These are phyloP conservation scores for Helianthus annuus DNA, from an alignment of 129 eudicot genomes.

Conservation along the genomic window DNA sequence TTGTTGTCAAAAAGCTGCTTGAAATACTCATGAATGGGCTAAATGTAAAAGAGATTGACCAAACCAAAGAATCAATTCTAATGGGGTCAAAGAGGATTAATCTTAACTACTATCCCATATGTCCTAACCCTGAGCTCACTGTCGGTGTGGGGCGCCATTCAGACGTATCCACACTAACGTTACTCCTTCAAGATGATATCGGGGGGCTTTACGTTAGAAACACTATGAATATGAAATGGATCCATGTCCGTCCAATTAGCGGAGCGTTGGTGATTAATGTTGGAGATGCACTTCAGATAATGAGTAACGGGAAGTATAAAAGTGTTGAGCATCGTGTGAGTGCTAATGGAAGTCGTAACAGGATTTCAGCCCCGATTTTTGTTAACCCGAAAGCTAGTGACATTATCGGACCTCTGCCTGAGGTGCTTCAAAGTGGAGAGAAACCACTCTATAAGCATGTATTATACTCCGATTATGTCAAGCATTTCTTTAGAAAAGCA, in stretches of 20 bases:
- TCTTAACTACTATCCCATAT: slow-evolving; percentile 15
- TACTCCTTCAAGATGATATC: slow-evolving; percentile 12
- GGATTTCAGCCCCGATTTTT: slow-evolving; percentile 17
- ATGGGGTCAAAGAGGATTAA: slow-evolving; percentile 23
- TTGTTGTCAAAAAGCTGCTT: background rate
- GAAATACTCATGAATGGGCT: slow-evolving; percentile 5
- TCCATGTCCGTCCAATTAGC: background rate
- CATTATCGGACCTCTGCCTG: slow-evolving; percentile 8
- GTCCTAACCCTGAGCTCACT: slow-evolving; percentile 18
- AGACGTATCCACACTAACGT: slow-evolving; percentile 16
- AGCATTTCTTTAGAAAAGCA: slow-evolving; percentile 20
- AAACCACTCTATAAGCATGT: slow-evolving; percentile 6
- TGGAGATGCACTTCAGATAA: slow-evolving; percentile 16
- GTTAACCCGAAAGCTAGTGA: slow-evolving; percentile 3
- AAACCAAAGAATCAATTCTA: slow-evolving; percentile 14
- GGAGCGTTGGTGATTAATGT: slow-evolving; percentile 10
- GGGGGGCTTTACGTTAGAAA: slow-evolving; percentile 13
- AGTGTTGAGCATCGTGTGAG: slow-evolving; percentile 15
- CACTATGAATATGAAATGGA: slow-evolving; percentile 18
- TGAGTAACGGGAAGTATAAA: slow-evolving; percentile 19
- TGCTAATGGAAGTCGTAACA: slow-evolving; percentile 11
- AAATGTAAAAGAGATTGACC: slow-evolving; percentile 4
- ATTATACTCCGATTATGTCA: slow-evolving; percentile 11
- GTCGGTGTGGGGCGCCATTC: slow-evolving; percentile 15
- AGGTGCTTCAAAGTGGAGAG: slow-evolving; percentile 2